Percentiles rank a stretch among this genome's conserved stretches.
Evolutionary conservation across 768 basidiomycete species (phyloP).

Genomic region (Grammothele lineata): DNA sequence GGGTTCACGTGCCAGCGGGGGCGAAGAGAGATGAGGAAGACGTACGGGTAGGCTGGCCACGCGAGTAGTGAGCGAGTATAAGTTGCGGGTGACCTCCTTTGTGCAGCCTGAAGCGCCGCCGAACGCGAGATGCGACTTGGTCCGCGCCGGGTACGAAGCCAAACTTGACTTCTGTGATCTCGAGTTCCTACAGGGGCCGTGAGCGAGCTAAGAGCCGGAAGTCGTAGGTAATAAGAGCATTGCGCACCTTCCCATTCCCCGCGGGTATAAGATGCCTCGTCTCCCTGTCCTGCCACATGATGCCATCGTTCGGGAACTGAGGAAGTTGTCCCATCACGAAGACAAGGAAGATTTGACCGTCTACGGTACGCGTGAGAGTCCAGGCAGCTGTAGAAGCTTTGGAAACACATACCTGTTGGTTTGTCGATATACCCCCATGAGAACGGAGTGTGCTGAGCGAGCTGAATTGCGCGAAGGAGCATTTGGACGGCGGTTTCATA

Average conservation of each 20-base stretch:
- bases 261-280: constrained; percentile 51
- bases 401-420: constrained; percentile 52
- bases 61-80: constrained; percentile 73
- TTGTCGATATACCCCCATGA: constrained; percentile 76
- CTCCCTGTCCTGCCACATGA: constrained; percentile 74
- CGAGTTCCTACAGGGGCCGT: constrained; percentile 55
- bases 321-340: constrained; percentile 54
- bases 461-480: constrained; percentile 53
- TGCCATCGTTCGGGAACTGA: constrained; percentile 68
- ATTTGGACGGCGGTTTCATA: constrained; percentile 57
- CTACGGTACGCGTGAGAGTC: constrained; percentile 28
- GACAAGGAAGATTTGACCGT: constrained; percentile 64
- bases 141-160: constrained; percentile 77
- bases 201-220: not conserved
- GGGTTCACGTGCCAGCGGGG: constrained; percentile 3
- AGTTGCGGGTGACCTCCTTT: constrained; percentile 74
- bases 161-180: constrained; percentile 66
- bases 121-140: constrained; percentile 56
- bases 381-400: not conserved
- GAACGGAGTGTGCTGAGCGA: constrained; percentile 60
- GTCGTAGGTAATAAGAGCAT: not conserved
- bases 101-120: constrained; percentile 65
- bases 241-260: constrained; percentile 49
- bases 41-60: constrained; percentile 61
- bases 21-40: constrained; percentile 5